A percentile compares a stretch with the other conserved stretches of the same genome.
Evolutionary conservation across 2,329 filamentous ascomycete genomes (phyloP).

Genomic region (Fusarium bulbicola): DNA sequence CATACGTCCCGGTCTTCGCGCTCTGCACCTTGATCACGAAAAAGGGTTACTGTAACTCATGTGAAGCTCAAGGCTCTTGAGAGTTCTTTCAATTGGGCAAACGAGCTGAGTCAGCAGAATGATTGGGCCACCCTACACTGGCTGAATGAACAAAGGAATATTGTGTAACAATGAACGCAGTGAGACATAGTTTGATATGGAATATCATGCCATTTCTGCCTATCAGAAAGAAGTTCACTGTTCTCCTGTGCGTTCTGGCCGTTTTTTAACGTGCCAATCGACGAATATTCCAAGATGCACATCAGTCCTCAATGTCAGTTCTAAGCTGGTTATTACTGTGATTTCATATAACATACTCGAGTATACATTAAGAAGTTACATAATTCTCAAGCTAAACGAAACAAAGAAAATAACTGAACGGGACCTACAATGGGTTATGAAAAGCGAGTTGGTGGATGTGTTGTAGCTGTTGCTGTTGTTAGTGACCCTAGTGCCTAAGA

Average conservation of each 20-base stretch:
- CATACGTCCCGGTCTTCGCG: slow-evolving; percentile 13
- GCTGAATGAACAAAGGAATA: not conserved
- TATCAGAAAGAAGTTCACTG: not conserved
- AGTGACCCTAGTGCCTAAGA: too few relatives aligned
- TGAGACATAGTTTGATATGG: not conserved
- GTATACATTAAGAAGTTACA: not conserved
- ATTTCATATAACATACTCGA: not conserved
- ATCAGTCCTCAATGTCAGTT: not conserved
- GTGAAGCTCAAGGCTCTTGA: slow-evolving; percentile 28
- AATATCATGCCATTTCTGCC: not conserved
- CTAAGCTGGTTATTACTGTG: not conserved
- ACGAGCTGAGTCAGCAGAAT: slow-evolving; percentile 29
- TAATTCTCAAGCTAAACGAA: not conserved
- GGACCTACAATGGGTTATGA: not conserved
- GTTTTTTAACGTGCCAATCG: not conserved
- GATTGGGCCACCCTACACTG: slow-evolving; percentile 2
- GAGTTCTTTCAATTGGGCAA: slow-evolving; percentile 21
- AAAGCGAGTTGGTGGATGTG: not conserved
- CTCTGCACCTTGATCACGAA: slow-evolving; percentile 18
- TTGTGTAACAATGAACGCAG: not conserved
- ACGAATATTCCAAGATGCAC: not conserved
- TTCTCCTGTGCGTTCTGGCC: not conserved
- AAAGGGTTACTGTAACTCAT: slow-evolving; percentile 15
- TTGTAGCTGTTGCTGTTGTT: too few relatives aligned
- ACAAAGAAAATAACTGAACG: not conserved